Evolutionary conservation across 129 eudicot genomes (phyloP).

Genomic region (Helichrysum umbraculigerum): DNA sequence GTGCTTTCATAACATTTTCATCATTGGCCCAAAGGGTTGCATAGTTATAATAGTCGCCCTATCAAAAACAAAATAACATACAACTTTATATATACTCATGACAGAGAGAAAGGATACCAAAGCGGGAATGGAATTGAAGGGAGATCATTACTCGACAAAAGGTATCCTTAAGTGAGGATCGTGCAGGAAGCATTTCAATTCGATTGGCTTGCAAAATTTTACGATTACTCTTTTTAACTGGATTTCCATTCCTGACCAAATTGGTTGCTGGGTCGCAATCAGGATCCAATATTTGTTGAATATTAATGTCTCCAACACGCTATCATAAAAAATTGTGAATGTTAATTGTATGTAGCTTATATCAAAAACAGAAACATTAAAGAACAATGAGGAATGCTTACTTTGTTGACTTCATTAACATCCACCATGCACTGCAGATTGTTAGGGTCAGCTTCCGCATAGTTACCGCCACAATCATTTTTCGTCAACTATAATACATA

Average conservation of each 20-base stretch:
- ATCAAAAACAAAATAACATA: neutral
- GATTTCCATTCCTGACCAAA: conserved; percentile 26
- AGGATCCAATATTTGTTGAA: conserved; percentile 41
- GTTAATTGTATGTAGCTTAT: neutral
- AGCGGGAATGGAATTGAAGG: no score
- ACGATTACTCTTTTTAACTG: neutral
- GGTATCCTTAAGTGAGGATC: conserved; percentile 2
- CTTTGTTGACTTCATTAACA: conserved; percentile 29
- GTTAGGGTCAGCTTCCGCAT: conserved; percentile 31
- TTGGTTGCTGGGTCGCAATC: conserved; percentile 29
- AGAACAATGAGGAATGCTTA: neutral
- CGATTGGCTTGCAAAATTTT: conserved; percentile 9
- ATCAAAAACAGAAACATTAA: neutral
- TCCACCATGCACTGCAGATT: conserved; percentile 22
- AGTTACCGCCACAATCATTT: conserved; percentile 28
- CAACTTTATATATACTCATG: neutral
- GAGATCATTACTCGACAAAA: conserved; percentile 24
- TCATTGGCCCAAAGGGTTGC: conserved; percentile 38
- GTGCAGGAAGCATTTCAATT: conserved; percentile 18
- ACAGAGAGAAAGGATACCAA: neutral
- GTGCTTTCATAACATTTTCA: conserved; percentile 29
- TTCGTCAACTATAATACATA: conserved; percentile 4
- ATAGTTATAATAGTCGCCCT: conserved; percentile 26
- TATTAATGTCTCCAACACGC: conserved; percentile 27
- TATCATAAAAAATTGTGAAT: no score